Percentiles rank a stretch among this genome's conserved stretches.
Conservation (phyloP, 2,329 filamentous ascomycete species). For the Nemania diffusa region DNA sequence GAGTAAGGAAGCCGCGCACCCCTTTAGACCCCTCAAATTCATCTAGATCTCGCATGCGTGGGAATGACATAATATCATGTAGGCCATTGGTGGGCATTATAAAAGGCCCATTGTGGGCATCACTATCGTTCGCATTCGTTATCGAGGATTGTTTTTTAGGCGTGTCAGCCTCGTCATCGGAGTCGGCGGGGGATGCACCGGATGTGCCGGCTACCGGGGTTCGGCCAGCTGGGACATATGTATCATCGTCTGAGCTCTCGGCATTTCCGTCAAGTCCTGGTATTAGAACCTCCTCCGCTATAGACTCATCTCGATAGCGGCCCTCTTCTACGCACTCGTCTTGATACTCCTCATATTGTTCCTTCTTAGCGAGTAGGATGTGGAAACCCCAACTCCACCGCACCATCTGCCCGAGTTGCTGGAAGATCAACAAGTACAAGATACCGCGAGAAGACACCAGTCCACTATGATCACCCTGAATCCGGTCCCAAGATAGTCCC, state of each 20-base stretch:
- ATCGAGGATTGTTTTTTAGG: conserved; percentile 46
- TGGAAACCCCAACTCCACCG: conserved; percentile 99
- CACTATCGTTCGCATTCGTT: conserved; percentile 46
- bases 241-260: conserved; percentile 56
- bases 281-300: conserved; percentile 57
- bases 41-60: conserved; percentile 60
- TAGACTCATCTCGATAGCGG: conserved; percentile 64
- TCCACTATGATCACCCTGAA: conserved; percentile 92
- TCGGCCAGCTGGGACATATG: conserved; percentile 65
- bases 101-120: conserved; percentile 42
- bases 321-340: conserved; percentile 66
- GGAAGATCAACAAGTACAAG: conserved; percentile 94
- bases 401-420: conserved; percentile 93
- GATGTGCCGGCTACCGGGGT: conserved; percentile 65
- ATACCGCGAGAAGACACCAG: conserved; percentile 95
- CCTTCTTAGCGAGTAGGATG: conserved; percentile 87
- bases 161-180: conserved; percentile 57
- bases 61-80: conserved; percentile 72
- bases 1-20: conserved; percentile 55
- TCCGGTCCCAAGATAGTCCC: conserved; percentile 91
- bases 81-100: conserved; percentile 54
- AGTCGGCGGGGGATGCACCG: conserved; percentile 59
- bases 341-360: conserved; percentile 74
- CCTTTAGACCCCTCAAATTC: conserved; percentile 56
- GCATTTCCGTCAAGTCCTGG: conserved; percentile 55